Evolutionary conservation across 805 yeast genomes (phyloP).

Genomic region (Wickerhamiella azymoides): DNA sequence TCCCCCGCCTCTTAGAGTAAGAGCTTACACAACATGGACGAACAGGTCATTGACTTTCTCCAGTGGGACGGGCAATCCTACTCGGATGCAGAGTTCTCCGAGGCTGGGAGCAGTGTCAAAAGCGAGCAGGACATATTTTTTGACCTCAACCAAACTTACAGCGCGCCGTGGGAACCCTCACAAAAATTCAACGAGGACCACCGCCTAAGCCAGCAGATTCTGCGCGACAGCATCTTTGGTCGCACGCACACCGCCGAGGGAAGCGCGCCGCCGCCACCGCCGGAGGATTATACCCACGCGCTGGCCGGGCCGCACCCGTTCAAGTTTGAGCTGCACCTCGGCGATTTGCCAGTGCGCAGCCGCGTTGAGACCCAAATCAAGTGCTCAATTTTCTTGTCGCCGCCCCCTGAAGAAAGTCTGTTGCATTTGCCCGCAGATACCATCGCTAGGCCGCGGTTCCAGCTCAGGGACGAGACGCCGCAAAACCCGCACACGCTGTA

Average conservation of each 20-base stretch:
- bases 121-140: not conserved
- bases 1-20: too few relatives aligned
- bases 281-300: slow-evolving; percentile 10
- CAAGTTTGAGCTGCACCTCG: slow-evolving; percentile 23
- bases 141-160: not conserved
- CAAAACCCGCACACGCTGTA: slow-evolving; percentile 21
- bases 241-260: slow-evolving; percentile 10
- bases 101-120: not conserved
- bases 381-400: slow-evolving; percentile 49
- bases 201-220: slow-evolving; percentile 13
- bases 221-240: slow-evolving; percentile 15
- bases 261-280: slow-evolving; percentile 7
- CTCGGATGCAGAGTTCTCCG: slow-evolving; percentile 3
- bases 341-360: slow-evolving; percentile 62
- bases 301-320: slow-evolving; percentile 8
- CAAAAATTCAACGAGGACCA: slow-evolving; percentile 4
- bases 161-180: slow-evolving; percentile 6
- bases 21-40: not conserved
- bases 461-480: slow-evolving; percentile 31
- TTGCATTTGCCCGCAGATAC: slow-evolving; percentile 78
- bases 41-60: slow-evolving; percentile 2
- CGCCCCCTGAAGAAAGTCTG: slow-evolving; percentile 61
- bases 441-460: slow-evolving; percentile 74
- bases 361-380: slow-evolving; percentile 95
- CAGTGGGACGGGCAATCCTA: slow-evolving; percentile 6